Percentiles rank a stretch among this genome's conserved stretches.
phyloP scores from a whole-genome alignment of 2,329 filamentous ascomycete genomes.

The Aspergillus jensenii region DNA sequence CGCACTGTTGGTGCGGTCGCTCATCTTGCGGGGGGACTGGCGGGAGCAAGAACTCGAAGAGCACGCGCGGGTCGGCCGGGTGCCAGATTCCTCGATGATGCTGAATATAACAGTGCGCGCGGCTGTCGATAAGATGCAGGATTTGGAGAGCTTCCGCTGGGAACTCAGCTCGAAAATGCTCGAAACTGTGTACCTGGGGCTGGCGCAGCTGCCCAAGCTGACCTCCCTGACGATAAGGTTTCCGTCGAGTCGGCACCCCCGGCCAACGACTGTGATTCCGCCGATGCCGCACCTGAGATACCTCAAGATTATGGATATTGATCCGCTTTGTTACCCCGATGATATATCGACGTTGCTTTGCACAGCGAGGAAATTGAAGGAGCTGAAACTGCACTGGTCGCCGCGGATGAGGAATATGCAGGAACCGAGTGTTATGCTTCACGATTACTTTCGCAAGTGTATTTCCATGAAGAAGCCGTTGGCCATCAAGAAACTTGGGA shows the following conservation, averaged over 20 bases:
- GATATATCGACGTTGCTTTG: conserved; percentile 58
- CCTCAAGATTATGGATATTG: conserved; percentile 59
- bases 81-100: conserved; percentile 65
- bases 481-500: conserved; percentile 49
- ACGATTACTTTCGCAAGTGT: conserved; percentile 58
- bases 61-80: conserved; percentile 56
- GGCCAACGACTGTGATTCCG: conserved; percentile 57
- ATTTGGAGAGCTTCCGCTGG: conserved; percentile 59
- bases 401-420: conserved; percentile 61
- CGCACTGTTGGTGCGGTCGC: conserved; percentile 52
- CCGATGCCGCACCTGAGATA: conserved; percentile 55
- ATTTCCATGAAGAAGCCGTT: conserved; percentile 49
- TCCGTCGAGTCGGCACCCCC: conserved; percentile 55
- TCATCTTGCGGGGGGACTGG: conserved; percentile 58
- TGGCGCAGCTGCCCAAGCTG: conserved; percentile 51
- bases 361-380: conserved; percentile 54
- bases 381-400: conserved; percentile 60
- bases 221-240: conserved; percentile 57
- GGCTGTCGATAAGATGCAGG: conserved; percentile 59
- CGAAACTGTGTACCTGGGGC: conserved; percentile 58
- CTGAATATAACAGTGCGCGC: conserved; percentile 61
- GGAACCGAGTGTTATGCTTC: conserved; percentile 57
- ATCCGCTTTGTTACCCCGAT: conserved; percentile 64
- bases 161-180: conserved; percentile 61
- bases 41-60: conserved; percentile 58